Conservation (phyloP, 1,284 basidiomycete genomes). For the Trichosporon ovoides region DNA sequence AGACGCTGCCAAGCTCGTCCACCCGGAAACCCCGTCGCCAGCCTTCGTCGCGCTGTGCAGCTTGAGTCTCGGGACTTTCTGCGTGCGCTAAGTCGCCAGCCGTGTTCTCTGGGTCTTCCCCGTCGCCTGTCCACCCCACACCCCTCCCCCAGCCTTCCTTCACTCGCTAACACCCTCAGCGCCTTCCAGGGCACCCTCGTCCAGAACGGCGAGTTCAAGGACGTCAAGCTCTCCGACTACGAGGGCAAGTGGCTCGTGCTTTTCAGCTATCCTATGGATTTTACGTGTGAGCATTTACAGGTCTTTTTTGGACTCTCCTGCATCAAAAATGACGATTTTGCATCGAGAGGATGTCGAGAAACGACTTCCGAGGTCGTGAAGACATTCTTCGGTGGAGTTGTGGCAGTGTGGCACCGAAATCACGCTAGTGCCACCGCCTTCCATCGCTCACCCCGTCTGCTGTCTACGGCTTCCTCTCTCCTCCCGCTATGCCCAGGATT, state of each 20-base stretch:
- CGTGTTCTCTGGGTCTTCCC: no score
- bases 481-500: no score
- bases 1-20: no score
- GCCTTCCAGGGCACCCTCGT: conserved; percentile 69
- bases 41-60: no score
- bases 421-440: conserved; percentile 43
- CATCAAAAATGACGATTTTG: background rate
- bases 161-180: conserved; percentile 14
- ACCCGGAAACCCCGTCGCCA: no score
- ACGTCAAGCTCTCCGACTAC: conserved; percentile 66
- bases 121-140: background rate
- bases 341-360: background rate
- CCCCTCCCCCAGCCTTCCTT: no score
- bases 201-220: conserved; percentile 67
- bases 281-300: conserved; percentile 20
- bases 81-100: no score
- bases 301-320: background rate
- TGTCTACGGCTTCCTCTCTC: background rate
- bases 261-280: conserved; percentile 69
- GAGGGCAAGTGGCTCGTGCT: conserved; percentile 79
- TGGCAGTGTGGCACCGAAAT: conserved; percentile 42
- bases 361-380: background rate
- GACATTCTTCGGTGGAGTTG: background rate
- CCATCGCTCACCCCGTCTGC: conserved; percentile 42
- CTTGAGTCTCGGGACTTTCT: no score